These are phyloP conservation scores for Toxoplasma gondii DNA, from an alignment of 169 alveolate genomes.

Conservation along the genomic window DNA sequence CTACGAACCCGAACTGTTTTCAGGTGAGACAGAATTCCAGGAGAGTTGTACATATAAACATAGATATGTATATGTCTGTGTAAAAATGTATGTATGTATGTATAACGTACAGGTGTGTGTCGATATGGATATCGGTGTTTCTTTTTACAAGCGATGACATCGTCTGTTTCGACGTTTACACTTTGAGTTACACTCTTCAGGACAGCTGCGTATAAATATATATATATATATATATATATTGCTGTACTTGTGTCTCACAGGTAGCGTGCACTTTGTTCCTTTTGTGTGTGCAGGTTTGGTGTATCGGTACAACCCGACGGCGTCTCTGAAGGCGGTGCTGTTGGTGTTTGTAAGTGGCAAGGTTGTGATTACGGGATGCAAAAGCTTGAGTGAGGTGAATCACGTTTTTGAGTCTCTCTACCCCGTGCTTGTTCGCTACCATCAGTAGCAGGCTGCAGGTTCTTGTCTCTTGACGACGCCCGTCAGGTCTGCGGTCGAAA, in stretches of 20 bases:
- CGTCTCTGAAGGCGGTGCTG: slow-evolving; percentile 91
- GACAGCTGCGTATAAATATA: no score
- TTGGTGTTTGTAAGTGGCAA: slow-evolving; percentile 98
- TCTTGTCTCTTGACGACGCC: background rate
- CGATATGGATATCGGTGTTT: no score
- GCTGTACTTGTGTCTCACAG: no score
- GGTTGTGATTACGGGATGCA: slow-evolving; percentile 98
- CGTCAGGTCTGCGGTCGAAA: background rate
- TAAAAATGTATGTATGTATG: background rate
- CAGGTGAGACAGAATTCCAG: slow-evolving; percentile 83
- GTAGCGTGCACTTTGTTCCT: background rate
- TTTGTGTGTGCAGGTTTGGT: slow-evolving; percentile 61
- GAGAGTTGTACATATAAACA: background rate
- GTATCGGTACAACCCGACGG: slow-evolving; percentile 69
- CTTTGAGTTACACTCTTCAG: no score
- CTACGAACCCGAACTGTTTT: slow-evolving; percentile 99
- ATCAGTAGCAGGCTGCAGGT: background rate
- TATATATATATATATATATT: no score
- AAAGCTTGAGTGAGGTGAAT: slow-evolving; percentile 63
- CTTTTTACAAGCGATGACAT: no score
- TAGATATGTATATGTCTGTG: background rate
- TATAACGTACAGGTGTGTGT: background rate
- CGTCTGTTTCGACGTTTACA: no score
- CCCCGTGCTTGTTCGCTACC: slow-evolving; percentile 67
- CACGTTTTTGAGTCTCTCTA: slow-evolving; percentile 57